Percentiles rank a stretch among this genome's conserved stretches.
Evolutionary conservation across 805 yeast genomes (phyloP).

Genomic region (Ogataea zsoltii): DNA sequence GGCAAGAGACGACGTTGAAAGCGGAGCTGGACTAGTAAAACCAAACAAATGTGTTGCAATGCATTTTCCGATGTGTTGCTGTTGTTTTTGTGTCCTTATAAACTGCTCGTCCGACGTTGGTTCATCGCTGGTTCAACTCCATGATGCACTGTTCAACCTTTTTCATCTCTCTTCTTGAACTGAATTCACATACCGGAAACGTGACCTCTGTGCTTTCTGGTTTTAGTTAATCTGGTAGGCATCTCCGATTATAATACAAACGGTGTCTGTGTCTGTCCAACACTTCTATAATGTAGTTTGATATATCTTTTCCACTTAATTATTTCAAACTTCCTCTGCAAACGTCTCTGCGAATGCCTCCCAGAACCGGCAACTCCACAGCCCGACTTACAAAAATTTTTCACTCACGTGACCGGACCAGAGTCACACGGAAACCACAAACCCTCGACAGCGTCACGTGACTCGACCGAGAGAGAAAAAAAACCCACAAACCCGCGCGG

Average conservation of each 20-base stretch:
- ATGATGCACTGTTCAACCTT: neutral
- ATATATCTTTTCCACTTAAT: neutral
- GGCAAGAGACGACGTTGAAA: neutral
- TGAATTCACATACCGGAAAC: slow-evolving; percentile 83
- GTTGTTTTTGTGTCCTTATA: neutral
- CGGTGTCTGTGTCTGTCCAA: slow-evolving; percentile 9
- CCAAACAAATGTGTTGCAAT: slow-evolving; percentile 8
- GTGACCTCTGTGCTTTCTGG: slow-evolving; percentile 99
- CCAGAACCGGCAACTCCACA: slow-evolving; percentile 6
- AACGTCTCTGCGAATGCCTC: slow-evolving; percentile 5
- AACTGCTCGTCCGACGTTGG: no score
- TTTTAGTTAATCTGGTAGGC: slow-evolving; percentile 99
- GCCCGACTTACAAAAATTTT: slow-evolving; percentile 14
- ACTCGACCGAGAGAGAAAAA: neutral
- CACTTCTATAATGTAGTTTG: slow-evolving; percentile 4
- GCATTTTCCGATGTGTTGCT: neutral
- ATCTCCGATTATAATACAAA: slow-evolving; percentile 42
- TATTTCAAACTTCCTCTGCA: neutral
- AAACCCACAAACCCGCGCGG: no score
- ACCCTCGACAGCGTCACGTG: slow-evolving; percentile 15
- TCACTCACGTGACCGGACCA: slow-evolving; percentile 5
- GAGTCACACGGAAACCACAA: slow-evolving; percentile 1
- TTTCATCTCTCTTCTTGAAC: slow-evolving; percentile 1
- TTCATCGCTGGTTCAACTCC: neutral
- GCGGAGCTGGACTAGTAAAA: slow-evolving; percentile 1